Evolutionary conservation across 2,329 filamentous ascomycete genomes (phyloP), one percentile per base, ranked within the genome.

Genomic region (Dactylellina sp.): DNA sequence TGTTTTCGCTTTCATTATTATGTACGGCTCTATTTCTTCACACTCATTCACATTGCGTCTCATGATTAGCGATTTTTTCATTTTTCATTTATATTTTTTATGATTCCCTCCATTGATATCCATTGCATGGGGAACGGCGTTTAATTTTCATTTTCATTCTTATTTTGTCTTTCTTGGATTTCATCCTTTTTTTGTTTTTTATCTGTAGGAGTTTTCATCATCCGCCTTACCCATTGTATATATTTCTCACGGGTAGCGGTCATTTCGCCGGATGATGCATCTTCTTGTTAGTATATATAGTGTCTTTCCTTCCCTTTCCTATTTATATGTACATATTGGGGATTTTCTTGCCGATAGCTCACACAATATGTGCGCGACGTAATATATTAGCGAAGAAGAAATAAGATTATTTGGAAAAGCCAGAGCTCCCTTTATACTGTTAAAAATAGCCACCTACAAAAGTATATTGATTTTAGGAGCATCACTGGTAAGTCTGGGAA

Each of bases 81-180:
- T 28, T 11, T 16, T 50, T 50, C 22, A 7, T 9, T 25, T 16
- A 46, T 46, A n/a, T n/a, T n/a, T 16, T 24, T 57, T 42, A 25
- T 57, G 39, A 44, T 57, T 57, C 39, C 32, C 39, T 44, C 4
- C 14, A 49, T 49, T 37, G 40, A 60, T 60, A 60, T 47, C 56
- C 24, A 16, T 25, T 16, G 56, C 56, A 60, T 60, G 56, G 42
- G 24, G 28, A 60, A 7, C 37, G 56, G 56, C 46, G 56, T 60
- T 60, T 39, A 28, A 20, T 35, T 44, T 28, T 46, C 35, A 37
- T 35, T 44, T 28, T 46, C 35, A 37, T 37, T 57, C 24, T 22
- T 40, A 25, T 50, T 50, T 47, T 11, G 4, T 20, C 18, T 32
- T 25, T 14, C 7, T 20, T 9, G 7, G 6, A 12, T 32, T 14